Evolutionary conservation across 2,329 filamentous ascomycete species (phyloP), one percentile per base, ranked within the genome.

Genomic region (Clarireedia sp.): DNA sequence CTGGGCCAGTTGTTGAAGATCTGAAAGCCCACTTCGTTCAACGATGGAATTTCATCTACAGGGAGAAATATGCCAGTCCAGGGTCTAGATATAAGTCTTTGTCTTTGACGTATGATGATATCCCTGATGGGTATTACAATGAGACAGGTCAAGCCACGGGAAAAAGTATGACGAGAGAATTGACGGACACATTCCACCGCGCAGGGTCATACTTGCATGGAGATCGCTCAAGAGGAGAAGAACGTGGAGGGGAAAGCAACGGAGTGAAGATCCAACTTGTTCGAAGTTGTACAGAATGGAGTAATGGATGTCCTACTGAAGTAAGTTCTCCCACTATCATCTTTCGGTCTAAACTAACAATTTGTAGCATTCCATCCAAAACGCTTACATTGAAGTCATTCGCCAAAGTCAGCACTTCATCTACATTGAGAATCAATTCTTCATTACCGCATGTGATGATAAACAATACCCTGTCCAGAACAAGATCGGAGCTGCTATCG

Each of bases 41-140:
- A 66, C 77, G 90, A 63, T 96, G 91, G 90, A 96, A 96, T 72
- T 95, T 89, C 68, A 91, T 96, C 61, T 95, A 83, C 61, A 78
- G 83, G 55, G 82, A 87, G 51, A 96, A 96, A 69, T 96, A 96
- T 68, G 66, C 71, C 51, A 56, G 62, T 67, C 72, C 78, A 48
- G 71, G 75, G 0, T 75, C 75, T 38, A 62, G 59, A 56, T 83
- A 83, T 49, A 50, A 33, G 4, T 5, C 56, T 19, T 45, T 69
- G 23, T 57, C 48, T 7, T 58, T 66, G 38, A 52, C 44, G 8
- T 26, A 51, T 2, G 38, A 50, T 10, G 52, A 58, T 16, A 62
- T 64, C 17, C 57, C 62, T 8, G 64, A 64, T 48, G 60, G 60
- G 1, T 66, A 67, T 21, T 67, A 67, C 41, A 54, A 59, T 2